A percentile compares a stretch with the other conserved stretches of the same genome.
Conservation (phyloP, 1,284 basidiomycete species). For the Ganoderma lucidum region DNA sequence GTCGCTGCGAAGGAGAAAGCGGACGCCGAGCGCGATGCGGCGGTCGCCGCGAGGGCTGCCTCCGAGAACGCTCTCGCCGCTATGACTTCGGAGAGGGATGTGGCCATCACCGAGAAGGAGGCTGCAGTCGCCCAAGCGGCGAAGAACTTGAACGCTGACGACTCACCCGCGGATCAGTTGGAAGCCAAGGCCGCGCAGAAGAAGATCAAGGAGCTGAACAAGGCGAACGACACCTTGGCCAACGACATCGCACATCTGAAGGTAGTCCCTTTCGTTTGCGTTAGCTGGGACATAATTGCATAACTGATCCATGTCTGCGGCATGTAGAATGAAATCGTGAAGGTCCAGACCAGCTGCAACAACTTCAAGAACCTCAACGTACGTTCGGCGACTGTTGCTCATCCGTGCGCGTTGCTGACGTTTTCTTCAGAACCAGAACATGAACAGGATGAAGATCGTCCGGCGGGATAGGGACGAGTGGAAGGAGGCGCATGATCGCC, state of each 20-base stretch:
- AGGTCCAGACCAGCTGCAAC: conserved; percentile 2
- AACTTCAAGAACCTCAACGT: conserved; percentile 5
- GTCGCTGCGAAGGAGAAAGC: neutral
- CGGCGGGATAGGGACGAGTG: conserved; percentile 3
- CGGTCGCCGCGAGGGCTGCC: neutral
- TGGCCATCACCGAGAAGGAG: neutral
- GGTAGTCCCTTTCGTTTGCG: neutral
- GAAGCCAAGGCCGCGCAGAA: neutral
- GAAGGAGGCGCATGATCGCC: conserved; percentile 4
- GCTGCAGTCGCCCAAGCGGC: neutral
- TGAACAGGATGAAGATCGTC: conserved; percentile 4
- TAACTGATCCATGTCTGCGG: neutral
- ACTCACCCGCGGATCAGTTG: neutral
- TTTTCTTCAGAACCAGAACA: neutral
- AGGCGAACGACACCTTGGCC: neutral
- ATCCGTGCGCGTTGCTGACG: neutral
- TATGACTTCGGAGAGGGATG: conserved; percentile 1
- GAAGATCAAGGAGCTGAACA: conserved; percentile 3
- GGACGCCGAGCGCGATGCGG: neutral
- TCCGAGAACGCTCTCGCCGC: neutral
- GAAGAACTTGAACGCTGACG: neutral
- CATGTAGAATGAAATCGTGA: neutral
- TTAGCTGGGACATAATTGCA: neutral
- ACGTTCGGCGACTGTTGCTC: neutral
- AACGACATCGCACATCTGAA: neutral